These are phyloP conservation scores for Aspergillus hortae DNA, from an alignment of 2,329 filamentous ascomycete genomes.

Conservation along the genomic window DNA sequence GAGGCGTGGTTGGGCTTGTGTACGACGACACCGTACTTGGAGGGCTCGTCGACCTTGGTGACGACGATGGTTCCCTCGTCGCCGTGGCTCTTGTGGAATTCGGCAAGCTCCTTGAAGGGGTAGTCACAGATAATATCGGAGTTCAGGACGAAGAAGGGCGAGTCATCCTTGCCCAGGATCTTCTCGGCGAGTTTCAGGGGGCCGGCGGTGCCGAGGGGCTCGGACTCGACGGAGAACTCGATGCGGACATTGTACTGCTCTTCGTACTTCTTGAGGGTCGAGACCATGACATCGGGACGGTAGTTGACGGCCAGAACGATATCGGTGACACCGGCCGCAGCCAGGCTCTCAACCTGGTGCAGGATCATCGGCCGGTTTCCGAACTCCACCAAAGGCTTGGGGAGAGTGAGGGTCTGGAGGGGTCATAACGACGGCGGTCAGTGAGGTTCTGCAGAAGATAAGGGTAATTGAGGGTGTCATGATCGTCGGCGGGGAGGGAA, in stretches of 20 bases:
- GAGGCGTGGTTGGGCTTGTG: conserved; percentile 91
- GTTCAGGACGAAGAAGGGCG: conserved; percentile 97
- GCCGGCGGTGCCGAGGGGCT: conserved; percentile 91
- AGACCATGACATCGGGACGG: conserved; percentile 95
- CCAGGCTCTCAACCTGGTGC: conserved; percentile 94
- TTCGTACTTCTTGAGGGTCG: conserved; percentile 91
- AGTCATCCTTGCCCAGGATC: conserved; percentile 87
- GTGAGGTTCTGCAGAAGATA: conserved; percentile 9
- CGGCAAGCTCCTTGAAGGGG: conserved; percentile 83
- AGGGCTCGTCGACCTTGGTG: conserved; percentile 98
- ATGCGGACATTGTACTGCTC: conserved; percentile 90
- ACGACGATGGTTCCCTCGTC: conserved; percentile 97
- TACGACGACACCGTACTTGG: conserved; percentile 97
- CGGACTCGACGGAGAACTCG: conserved; percentile 93
- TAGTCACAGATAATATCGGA: conserved; percentile 98
- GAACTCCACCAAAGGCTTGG: conserved; percentile 97
- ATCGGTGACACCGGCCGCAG: conserved; percentile 90
- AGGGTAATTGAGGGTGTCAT: conserved; percentile 2
- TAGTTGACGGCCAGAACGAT: conserved; percentile 99
- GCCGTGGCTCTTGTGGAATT: conserved; percentile 89
- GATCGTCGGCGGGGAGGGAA: conserved; percentile 22
- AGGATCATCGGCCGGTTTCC: conserved; percentile 99
- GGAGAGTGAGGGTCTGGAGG: conserved; percentile 83
- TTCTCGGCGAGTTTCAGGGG: conserved; percentile 93
- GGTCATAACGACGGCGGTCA: not conserved